Evolutionary conservation across 805 yeast species (phyloP).

Genomic region (Wickerhamomyces xylosicus): DNA sequence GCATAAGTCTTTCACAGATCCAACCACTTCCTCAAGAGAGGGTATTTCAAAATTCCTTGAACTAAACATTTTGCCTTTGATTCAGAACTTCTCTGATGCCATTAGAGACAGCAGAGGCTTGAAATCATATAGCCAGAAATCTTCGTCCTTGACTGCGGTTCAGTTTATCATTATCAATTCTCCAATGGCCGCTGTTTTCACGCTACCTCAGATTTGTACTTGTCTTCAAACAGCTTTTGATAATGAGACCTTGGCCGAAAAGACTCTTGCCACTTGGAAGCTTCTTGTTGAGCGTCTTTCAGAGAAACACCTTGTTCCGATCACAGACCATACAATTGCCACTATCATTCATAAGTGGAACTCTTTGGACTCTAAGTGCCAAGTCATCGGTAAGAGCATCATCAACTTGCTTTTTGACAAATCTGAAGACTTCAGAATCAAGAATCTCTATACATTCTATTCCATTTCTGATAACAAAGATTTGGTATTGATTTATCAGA

Average conservation of each 20-base stretch:
- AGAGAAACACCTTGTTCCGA: conserved; percentile 45
- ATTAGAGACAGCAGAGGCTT: conserved; percentile 66
- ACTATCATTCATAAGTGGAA: conserved; percentile 62
- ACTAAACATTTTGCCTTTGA: conserved; percentile 59
- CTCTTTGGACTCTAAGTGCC: conserved; percentile 37
- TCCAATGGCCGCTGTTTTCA: conserved; percentile 49
- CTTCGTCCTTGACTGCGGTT: conserved; percentile 64
- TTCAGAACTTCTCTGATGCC: conserved; percentile 70
- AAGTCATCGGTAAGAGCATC: conserved; percentile 40
- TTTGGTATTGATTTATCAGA: conserved; percentile 22
- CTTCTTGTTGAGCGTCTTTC: conserved; percentile 47
- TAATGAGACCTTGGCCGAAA: conserved; percentile 43
- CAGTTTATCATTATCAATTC: conserved; percentile 49
- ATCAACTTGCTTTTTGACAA: conserved; percentile 28
- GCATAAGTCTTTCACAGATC: too few relatives aligned
- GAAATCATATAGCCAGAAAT: conserved; percentile 62
- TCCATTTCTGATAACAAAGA: conserved; percentile 38
- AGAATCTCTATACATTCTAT: conserved; percentile 41
- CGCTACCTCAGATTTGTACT: conserved; percentile 77
- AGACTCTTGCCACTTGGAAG: conserved; percentile 61
- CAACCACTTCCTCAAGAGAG: conserved; percentile 14
- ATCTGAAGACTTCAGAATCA: conserved; percentile 22
- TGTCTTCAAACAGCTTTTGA: conserved; percentile 76
- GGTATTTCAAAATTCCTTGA: conserved; percentile 34
- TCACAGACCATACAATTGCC: conserved; percentile 68